Conservation (phyloP, 1,284 basidiomycete genomes). For the Singerocomus inundabilis region DNA sequence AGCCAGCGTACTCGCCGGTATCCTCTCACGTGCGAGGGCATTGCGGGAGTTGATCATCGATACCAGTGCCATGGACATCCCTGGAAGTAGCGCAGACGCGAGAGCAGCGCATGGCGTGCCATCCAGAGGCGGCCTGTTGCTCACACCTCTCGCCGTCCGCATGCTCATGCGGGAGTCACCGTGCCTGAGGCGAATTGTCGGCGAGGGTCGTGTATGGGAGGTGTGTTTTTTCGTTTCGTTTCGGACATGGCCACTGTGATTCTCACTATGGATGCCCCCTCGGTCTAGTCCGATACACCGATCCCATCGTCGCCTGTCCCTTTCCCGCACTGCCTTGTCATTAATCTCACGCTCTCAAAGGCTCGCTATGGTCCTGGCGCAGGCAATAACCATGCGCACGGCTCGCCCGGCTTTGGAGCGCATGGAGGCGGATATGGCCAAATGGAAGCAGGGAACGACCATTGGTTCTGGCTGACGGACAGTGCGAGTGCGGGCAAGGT, state of each 20-base stretch:
- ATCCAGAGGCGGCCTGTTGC: slow-evolving; percentile 4
- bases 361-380: slow-evolving; percentile 14
- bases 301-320: slow-evolving; percentile 8
- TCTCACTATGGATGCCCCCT: neutral
- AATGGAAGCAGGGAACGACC: slow-evolving; percentile 20
- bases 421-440: slow-evolving; percentile 20
- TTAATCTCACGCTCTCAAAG: slow-evolving; percentile 18
- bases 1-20: slow-evolving; percentile 7
- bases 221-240: slow-evolving; percentile 34
- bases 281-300: slow-evolving; percentile 17
- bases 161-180: slow-evolving; percentile 27
- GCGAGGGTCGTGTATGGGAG: slow-evolving; percentile 56
- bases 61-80: neutral
- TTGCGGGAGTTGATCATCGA: slow-evolving; percentile 23
- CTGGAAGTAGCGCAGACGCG: neutral
- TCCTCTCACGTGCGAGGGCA: slow-evolving; percentile 17
- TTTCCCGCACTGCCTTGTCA: slow-evolving; percentile 6
- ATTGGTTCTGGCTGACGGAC: slow-evolving; percentile 27
- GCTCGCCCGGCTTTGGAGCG: slow-evolving; percentile 15
- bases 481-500: slow-evolving; percentile 11
- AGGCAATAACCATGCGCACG: slow-evolving; percentile 16
- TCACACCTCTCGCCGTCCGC: slow-evolving; percentile 18
- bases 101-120: neutral
- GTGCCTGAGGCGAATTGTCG: slow-evolving; percentile 43
- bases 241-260: neutral